These are phyloP conservation scores for Mycena sp. DNA, from an alignment of 1,284 basidiomycete genomes.

Conservation along the genomic window DNA sequence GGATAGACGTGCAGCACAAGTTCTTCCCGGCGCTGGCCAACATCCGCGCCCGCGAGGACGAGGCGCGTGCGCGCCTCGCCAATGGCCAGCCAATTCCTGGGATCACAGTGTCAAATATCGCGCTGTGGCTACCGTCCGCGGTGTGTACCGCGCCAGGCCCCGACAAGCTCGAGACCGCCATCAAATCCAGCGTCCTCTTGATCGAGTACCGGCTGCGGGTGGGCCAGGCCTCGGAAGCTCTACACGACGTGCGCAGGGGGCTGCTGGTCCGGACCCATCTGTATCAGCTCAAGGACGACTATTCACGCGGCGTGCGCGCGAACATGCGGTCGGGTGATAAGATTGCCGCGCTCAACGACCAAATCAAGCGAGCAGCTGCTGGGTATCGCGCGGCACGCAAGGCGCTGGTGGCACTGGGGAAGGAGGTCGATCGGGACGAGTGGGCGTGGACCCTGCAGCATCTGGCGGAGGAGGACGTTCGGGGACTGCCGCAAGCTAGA, in stretches of 20 bases:
- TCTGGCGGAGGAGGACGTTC: conserved; percentile 7
- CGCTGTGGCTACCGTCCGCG: conserved; percentile 17
- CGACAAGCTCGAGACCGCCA: no score
- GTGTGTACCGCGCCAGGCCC: not conserved
- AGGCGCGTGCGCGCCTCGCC: not conserved
- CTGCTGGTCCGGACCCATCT: conserved; percentile 24
- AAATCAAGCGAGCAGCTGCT: not conserved
- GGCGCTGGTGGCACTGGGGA: no score
- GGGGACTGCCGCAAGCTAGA: not conserved
- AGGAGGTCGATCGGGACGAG: not conserved
- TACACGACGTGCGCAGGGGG: conserved; percentile 1
- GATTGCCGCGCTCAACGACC: conserved; percentile 5
- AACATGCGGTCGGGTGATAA: not conserved
- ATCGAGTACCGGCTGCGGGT: conserved; percentile 2
- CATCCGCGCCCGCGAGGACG: conserved; percentile 7
- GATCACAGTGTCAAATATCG: not conserved
- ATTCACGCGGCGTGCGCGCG: conserved; percentile 16
- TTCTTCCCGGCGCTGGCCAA: conserved; percentile 10
- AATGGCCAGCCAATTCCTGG: not conserved
- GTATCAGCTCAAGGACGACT: conserved; percentile 9
- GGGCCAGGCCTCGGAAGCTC: conserved; percentile 14
- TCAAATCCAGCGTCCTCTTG: no score
- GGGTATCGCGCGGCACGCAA: no score
- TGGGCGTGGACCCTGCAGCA: conserved; percentile 7
- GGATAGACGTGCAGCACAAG: not conserved